A percentile compares a stretch with the other conserved stretches of the same genome.
These are phyloP conservation scores for Epichloe scottii DNA, from an alignment of 2,329 filamentous ascomycete species.

Conservation along the genomic window DNA sequence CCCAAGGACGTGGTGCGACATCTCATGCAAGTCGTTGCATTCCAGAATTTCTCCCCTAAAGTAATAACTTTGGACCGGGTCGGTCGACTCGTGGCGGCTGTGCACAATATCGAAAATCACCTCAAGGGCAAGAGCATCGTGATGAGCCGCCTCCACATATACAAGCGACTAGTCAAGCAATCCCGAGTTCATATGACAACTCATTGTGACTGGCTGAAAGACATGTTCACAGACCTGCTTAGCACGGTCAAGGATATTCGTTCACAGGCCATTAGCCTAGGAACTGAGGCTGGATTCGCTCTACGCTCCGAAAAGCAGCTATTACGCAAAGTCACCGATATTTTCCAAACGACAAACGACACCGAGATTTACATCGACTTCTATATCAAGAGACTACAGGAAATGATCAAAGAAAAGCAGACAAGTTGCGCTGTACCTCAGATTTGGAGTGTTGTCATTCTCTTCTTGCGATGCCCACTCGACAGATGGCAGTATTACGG, in stretches of 20 bases:
- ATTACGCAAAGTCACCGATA: conserved; percentile 51
- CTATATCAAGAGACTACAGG: conserved; percentile 52
- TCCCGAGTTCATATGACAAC: conserved; percentile 56
- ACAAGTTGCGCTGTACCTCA: conserved; percentile 54
- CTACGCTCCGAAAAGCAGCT: conserved; percentile 59
- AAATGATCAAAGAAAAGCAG: conserved; percentile 52
- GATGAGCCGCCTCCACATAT: conserved; percentile 64
- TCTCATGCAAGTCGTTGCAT: conserved; percentile 67
- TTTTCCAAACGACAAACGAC: conserved; percentile 37
- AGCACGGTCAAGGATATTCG: conserved; percentile 68
- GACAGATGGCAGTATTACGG: conserved; percentile 62
- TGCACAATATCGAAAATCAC: conserved; percentile 62
- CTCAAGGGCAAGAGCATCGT: conserved; percentile 72
- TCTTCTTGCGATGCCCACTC: conserved; percentile 57
- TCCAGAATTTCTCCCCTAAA: conserved; percentile 65
- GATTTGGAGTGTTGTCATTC: conserved; percentile 74
- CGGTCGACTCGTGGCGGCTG: conserved; percentile 53
- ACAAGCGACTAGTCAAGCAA: conserved; percentile 64
- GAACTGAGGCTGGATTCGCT: conserved; percentile 54
- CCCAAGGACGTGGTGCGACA: conserved; percentile 71
- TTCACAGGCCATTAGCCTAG: conserved; percentile 59
- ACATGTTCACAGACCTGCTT: conserved; percentile 71
- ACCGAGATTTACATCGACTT: conserved; percentile 57
- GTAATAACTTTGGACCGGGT: conserved; percentile 63
- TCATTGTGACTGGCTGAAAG: conserved; percentile 67